These are phyloP conservation scores for Cicer cuneatum DNA, from an alignment of 306 rosid species.

Conservation along the genomic window DNA sequence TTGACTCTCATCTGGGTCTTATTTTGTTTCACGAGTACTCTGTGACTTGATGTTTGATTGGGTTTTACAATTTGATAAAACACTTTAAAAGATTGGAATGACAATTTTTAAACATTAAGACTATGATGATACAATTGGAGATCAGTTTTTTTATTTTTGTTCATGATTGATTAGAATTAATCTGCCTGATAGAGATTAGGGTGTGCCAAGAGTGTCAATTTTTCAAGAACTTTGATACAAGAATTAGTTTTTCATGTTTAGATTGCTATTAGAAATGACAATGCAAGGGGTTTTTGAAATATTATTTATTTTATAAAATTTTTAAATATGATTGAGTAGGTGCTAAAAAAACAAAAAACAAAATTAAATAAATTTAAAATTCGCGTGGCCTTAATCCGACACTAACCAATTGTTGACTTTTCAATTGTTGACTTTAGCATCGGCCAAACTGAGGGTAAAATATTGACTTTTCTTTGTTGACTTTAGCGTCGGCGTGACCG, in stretches of 20 bases:
- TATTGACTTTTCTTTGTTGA: no score
- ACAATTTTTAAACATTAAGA: neutral
- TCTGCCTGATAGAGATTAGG: neutral
- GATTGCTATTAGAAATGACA: conserved; percentile 10
- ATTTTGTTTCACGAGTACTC: neutral
- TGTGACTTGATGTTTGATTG: neutral
- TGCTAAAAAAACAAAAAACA: no score
- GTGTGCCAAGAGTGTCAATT: neutral
- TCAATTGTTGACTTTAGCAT: no score
- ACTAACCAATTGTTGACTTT: no score
- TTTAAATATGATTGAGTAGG: no score
- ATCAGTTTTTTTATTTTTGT: neutral
- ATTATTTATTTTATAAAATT: no score
- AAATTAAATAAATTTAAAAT: no score
- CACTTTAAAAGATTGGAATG: neutral
- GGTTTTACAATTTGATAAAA: neutral
- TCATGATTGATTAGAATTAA: neutral
- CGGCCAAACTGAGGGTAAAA: no score
- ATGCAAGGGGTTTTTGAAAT: no score
- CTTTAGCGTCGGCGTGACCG: no score
- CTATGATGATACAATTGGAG: neutral
- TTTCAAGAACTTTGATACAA: neutral
- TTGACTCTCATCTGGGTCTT: neutral
- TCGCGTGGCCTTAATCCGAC: no score
- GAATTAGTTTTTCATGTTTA: neutral